phyloP scores from a whole-genome alignment of 169 alveolate genomes.

The Plasmodium berghei region DNA sequence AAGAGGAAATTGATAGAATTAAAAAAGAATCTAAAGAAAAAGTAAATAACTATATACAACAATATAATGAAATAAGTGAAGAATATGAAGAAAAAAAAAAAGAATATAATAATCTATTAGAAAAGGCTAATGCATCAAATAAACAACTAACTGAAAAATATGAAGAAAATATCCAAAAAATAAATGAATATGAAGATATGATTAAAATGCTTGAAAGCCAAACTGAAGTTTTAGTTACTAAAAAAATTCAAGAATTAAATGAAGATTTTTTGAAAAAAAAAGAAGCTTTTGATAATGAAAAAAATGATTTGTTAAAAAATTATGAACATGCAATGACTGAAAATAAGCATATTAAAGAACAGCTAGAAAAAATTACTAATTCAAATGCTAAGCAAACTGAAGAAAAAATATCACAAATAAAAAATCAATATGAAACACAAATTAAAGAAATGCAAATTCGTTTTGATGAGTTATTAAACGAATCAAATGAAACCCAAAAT shows the following conservation, averaged over 20 bases:
- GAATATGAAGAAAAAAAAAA: conserved; percentile 48
- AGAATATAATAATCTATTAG: conserved; percentile 49
- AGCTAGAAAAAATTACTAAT: conserved; percentile 15
- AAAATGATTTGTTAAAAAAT: conserved; percentile 36
- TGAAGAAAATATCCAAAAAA: conserved; percentile 75
- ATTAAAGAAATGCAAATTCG: conserved; percentile 24
- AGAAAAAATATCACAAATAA: conserved; percentile 21
- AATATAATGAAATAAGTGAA: conserved; percentile 55
- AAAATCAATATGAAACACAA: conserved; percentile 12
- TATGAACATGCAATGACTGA: conserved; percentile 15
- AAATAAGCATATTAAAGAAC: conserved; percentile 22
- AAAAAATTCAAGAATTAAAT: conserved; percentile 69
- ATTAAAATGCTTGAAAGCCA: conserved; percentile 55
- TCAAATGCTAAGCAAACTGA: conserved; percentile 26
- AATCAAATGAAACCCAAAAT: conserved; percentile 31
- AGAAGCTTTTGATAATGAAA: conserved; percentile 61
- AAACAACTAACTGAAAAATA: conserved; percentile 49
- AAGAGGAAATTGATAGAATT: conserved; percentile 65
- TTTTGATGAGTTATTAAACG: conserved; percentile 26
- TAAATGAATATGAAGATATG: conserved; percentile 70
- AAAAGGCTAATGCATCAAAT: conserved; percentile 48
- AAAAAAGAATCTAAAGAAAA: conserved; percentile 49
- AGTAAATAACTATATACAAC: conserved; percentile 35
- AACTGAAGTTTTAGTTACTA: conserved; percentile 51
- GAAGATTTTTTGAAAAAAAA: conserved; percentile 56